Evolutionary conservation across 140 eudicot genomes (phyloP).

Genomic region (Oenanthe javanica): DNA sequence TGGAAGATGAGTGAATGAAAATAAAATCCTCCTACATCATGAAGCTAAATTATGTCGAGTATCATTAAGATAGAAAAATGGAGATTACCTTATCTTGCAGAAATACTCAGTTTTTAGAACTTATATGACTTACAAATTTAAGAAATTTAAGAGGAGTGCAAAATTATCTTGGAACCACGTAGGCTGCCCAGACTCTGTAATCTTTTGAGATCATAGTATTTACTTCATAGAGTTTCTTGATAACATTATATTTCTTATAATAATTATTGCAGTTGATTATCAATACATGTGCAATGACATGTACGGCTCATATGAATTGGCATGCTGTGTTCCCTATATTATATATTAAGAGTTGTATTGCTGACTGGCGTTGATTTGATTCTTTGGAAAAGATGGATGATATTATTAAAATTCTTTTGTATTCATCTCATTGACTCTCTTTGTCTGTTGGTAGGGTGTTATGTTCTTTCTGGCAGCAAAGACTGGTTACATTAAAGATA

Average conservation of each 20-base stretch:
- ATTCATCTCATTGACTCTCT: background rate
- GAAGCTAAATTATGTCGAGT: background rate
- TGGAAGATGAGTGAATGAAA: background rate
- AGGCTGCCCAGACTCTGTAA: background rate
- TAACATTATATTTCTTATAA: background rate
- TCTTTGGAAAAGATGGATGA: background rate
- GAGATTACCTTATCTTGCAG: background rate
- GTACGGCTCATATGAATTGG: background rate
- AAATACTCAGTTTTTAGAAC: background rate
- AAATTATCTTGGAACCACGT: background rate
- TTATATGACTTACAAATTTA: background rate
- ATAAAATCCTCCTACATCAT: background rate
- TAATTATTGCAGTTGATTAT: background rate
- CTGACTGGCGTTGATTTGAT: background rate
- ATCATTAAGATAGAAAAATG: background rate
- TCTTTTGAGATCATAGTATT: background rate
- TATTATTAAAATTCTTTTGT: background rate
- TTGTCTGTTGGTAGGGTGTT: constrained; percentile 53
- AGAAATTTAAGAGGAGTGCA: background rate
- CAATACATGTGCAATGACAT: background rate
- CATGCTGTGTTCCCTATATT: background rate
- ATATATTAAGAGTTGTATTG: background rate
- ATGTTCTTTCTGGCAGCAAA: constrained; percentile 90
- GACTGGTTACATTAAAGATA: constrained; percentile 64
- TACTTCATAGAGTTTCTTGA: background rate